These are phyloP conservation scores for Phaeosphaeriaceae sp. DNA, from an alignment of 2,329 filamentous ascomycete genomes.

Conservation along the genomic window DNA sequence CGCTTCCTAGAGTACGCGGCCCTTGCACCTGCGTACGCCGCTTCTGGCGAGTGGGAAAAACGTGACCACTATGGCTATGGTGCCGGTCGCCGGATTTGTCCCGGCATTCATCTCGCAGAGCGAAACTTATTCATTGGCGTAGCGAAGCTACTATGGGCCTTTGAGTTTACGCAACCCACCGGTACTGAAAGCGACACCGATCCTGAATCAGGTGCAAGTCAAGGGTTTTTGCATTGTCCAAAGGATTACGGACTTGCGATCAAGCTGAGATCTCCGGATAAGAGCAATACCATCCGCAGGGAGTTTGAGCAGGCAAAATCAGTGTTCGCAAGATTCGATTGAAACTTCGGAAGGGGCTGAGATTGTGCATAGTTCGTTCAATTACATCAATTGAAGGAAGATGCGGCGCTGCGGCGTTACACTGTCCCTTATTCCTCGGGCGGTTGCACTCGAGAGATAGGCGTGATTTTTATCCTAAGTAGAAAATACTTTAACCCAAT, in stretches of 20 bases:
- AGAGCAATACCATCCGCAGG: constrained; percentile 1
- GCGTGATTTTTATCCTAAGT: no score
- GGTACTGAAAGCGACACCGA: constrained; percentile 7
- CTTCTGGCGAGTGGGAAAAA: constrained; percentile 17
- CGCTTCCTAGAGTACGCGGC: constrained; percentile 23
- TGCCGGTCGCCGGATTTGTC: constrained; percentile 46
- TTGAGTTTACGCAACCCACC: constrained; percentile 10
- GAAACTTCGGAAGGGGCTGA: background rate
- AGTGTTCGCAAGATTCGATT: constrained; percentile 8
- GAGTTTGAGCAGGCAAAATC: constrained; percentile 8
- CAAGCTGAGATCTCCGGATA: constrained; percentile 6
- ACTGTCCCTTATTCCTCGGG: no score
- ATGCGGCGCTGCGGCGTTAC: no score
- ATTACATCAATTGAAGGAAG: no score
- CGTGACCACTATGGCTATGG: constrained; percentile 47
- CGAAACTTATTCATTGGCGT: background rate
- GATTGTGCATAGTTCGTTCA: background rate
- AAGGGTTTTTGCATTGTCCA: constrained; percentile 8
- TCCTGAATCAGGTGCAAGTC: constrained; percentile 7
- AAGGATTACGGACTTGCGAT: constrained; percentile 8
- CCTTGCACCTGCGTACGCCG: constrained; percentile 14
- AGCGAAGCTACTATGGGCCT: constrained; percentile 7
- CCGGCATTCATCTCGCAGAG: constrained; percentile 43
- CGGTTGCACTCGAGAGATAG: no score
- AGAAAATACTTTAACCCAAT: no score